Conservation (phyloP, 2,329 filamentous ascomycete species). For the Penicillium sp. region DNA sequence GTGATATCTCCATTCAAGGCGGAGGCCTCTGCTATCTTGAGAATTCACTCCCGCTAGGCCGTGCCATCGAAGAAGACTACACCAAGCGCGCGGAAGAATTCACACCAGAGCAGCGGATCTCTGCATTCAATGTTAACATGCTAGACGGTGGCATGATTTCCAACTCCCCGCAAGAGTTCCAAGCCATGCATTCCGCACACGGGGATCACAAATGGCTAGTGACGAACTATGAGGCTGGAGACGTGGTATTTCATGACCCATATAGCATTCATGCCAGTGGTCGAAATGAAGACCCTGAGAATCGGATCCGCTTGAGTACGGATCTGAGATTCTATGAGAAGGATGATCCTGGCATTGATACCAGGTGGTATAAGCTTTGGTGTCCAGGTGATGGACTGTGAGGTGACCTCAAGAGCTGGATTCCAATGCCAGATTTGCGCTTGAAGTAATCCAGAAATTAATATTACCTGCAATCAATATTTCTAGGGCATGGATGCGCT, state of each 20-base stretch:
- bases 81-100: conserved; percentile 26
- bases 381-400: conserved; percentile 36
- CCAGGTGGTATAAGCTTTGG: conserved; percentile 41
- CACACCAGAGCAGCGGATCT: conserved; percentile 33
- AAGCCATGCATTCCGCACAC: conserved; percentile 23
- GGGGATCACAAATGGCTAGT: conserved; percentile 32
- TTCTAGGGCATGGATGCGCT: too few relatives aligned
- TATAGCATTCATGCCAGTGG: conserved; percentile 45
- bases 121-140: conserved; percentile 36
- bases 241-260: conserved; percentile 48
- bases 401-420: background rate
- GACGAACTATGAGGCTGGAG: conserved; percentile 41
- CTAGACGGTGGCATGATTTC: conserved; percentile 27
- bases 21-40: conserved; percentile 48
- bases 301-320: conserved; percentile 43
- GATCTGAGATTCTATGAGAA: conserved; percentile 47
- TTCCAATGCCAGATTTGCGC: too few relatives aligned
- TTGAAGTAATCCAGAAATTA: too few relatives aligned
- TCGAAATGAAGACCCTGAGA: conserved; percentile 42
- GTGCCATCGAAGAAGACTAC: conserved; percentile 44
- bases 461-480: too few relatives aligned
- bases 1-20: conserved; percentile 28
- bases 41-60: conserved; percentile 36
- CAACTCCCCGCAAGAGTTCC: conserved; percentile 19
- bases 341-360: conserved; percentile 33